These are phyloP conservation scores for Nelumbo lutea DNA, from an alignment of 164 flowering plant genomes.

Conservation along the genomic window DNA sequence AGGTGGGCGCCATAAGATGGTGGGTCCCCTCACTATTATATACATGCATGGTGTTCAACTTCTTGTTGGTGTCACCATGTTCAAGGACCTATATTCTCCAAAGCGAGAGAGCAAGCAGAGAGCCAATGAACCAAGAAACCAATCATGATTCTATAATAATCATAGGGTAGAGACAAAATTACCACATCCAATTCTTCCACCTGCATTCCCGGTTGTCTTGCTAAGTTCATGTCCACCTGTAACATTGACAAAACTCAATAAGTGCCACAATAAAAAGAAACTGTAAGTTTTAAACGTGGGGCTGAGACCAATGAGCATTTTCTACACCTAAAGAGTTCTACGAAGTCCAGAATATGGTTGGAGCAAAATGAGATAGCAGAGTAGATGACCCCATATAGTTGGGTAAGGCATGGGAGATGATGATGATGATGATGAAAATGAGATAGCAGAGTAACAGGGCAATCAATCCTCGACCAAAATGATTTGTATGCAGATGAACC, in stretches of 20 bases:
- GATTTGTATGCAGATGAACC: too few species aligned
- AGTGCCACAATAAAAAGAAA: not conserved
- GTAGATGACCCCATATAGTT: too few species aligned
- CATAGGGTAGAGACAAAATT: constrained; percentile 9
- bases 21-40: not conserved
- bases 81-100: not conserved
- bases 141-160: not conserved
- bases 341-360: too few species aligned
- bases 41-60: not conserved
- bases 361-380: too few species aligned
- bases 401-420: too few species aligned
- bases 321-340: too few species aligned
- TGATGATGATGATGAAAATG: too few species aligned
- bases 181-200: constrained; percentile 94
- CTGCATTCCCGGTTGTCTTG: constrained; percentile 92
- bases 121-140: not conserved
- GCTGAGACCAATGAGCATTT: not conserved
- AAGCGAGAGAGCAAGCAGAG: not conserved
- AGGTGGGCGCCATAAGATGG: not conserved
- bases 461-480: too few species aligned
- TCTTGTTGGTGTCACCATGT: too few species aligned
- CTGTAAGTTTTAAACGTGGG: not conserved
- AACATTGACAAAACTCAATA: constrained; percentile 7
- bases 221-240: constrained; percentile 93
- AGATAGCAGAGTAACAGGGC: too few species aligned